A percentile compares a stretch with the other conserved stretches of the same genome.
Evolutionary conservation across 306 rosid genomes (phyloP).

Genomic region (Quercus berberidifolia): DNA sequence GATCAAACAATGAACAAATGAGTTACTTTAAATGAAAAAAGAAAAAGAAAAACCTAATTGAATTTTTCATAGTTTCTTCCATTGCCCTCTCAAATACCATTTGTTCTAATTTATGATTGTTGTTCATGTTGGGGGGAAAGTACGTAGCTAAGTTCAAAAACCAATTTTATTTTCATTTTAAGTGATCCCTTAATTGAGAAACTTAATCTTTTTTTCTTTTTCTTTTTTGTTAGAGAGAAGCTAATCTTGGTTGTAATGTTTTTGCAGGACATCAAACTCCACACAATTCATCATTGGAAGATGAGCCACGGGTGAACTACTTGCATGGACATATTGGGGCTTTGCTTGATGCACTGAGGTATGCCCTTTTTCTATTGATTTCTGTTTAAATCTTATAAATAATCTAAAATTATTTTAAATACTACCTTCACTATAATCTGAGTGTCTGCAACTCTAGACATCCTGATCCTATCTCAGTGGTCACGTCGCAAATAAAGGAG

Average conservation of each 20-base stretch:
- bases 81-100: neutral
- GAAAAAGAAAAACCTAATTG: neutral
- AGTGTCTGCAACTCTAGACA: neutral
- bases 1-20: neutral
- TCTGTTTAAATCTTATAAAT: neutral
- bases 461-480: neutral
- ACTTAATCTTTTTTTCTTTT: too few species aligned
- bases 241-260: neutral
- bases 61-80: neutral
- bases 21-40: neutral
- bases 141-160: neutral
- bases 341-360: constrained; percentile 52
- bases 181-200: neutral
- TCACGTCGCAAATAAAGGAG: too few species aligned
- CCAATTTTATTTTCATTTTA: neutral
- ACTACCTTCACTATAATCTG: neutral
- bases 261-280: constrained; percentile 45
- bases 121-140: neutral
- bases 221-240: neutral
- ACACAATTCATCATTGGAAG: constrained; percentile 50
- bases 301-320: constrained; percentile 48
- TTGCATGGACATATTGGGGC: constrained; percentile 38
- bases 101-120: neutral
- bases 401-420: neutral
- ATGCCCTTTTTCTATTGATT: neutral